Evolutionary conservation across 176 grass and related monocot species (phyloP), one percentile per base, ranked within the genome.

Genomic region (Zea luxurians): DNA sequence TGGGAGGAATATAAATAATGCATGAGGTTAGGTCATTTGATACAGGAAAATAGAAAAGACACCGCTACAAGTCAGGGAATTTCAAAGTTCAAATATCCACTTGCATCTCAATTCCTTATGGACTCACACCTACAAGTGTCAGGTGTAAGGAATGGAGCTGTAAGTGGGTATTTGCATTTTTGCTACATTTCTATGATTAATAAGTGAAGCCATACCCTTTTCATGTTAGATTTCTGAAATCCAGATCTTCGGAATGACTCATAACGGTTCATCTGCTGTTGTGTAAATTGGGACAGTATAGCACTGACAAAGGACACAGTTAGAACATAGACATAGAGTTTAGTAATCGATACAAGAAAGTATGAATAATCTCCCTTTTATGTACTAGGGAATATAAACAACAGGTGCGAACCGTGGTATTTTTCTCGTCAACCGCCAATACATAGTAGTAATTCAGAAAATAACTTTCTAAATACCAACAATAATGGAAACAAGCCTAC

Each of bases 211-310:
- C 81, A 70, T 84, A 99, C 96, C 82, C 82, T 94, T 86, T 77
- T 98, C 82, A 98, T 93, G 81, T 93, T 89, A 80, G 86, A 70
- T 89, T 99, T 99, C 64, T 81, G 81, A 58, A 96, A 93, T 79
- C 88, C 90, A 71, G 92, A 93, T 87, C 92, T 85, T 35, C 92
- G 79, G 77, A 91, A 99, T 54, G 96, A 89, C 44, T 96, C 96
- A 11, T 96, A 99, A 6, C 92, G 86, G 72, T 87, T 93, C 96
- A 96, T 95, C 82, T 96, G 90, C 4, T 82, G 84, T 87, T 87
- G 76, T 20, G 88, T 91, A 80, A 96, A 96, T 37, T 88, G 87
- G 37, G 84, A 93, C 36, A 99, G 75, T 48, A 99, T 83, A 41
- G 78, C 86, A 78, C 92, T 99, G 73, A 64, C 73, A 80, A 80